Percentiles rank a stretch among this genome's conserved stretches.
These are phyloP conservation scores for Epichloe sylvatica DNA, from an alignment of 2,329 filamentous ascomycete species.

Conservation along the genomic window DNA sequence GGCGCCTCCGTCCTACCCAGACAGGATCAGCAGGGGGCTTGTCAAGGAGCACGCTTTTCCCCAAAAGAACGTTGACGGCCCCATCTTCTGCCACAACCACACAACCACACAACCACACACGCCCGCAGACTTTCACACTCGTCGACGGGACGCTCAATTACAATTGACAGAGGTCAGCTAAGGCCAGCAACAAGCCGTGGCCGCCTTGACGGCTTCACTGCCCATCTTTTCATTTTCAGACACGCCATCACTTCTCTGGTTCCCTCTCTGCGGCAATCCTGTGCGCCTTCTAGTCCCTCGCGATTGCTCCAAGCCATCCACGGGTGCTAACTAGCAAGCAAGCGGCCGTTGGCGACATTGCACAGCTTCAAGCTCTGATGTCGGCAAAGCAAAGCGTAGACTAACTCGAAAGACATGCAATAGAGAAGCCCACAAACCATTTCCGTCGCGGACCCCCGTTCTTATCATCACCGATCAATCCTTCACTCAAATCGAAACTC, in stretches of 20 bases:
- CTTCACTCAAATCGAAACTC: neutral
- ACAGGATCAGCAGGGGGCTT: too few relatives aligned
- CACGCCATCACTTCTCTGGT: neutral
- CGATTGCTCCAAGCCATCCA: neutral
- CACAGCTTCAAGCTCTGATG: neutral
- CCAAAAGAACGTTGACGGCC: neutral
- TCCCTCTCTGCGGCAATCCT: neutral
- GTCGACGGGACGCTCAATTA: conserved; percentile 1
- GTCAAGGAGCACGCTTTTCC: neutral
- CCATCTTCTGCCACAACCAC: neutral
- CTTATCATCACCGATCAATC: neutral
- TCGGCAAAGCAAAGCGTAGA: neutral
- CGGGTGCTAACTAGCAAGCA: neutral
- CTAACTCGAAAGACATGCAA: neutral
- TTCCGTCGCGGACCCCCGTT: neutral
- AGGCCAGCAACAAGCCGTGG: neutral
- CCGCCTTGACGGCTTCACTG: too few relatives aligned
- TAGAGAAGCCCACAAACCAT: neutral
- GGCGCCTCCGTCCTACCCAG: too few relatives aligned
- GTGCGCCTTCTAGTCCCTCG: neutral
- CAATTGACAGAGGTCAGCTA: conserved; percentile 6
- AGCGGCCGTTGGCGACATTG: neutral
- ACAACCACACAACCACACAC: neutral
- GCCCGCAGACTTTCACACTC: neutral
- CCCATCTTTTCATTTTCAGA: neutral